Base-by-base conservation (phyloP, 176 grass and related monocot species). In the Triticum timopheevii region DNA sequence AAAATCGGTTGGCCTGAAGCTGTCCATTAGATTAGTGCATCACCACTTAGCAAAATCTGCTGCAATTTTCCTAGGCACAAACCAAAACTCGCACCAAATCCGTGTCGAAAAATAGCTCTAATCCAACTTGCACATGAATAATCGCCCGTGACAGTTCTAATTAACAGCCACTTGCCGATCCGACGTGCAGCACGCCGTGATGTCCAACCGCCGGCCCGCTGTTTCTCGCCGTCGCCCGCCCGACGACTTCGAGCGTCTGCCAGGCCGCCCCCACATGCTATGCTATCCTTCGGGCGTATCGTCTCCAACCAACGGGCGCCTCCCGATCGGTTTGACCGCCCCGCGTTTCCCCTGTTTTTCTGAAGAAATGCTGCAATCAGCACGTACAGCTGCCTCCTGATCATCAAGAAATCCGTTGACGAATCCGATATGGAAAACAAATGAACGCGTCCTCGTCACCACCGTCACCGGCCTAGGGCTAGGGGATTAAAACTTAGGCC, bases 251-350 rank as follows among this genome's bases (percentile, higher is more conserved):
- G 20, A 61, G 80, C 76, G 10, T 44, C 79, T 25, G 59, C 61
- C 6, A 61, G 73, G 16, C 8, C 11, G 24, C 2, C 15, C 71
- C 39, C 81, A 68, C 50, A 40, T 63, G 50, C 35, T 77, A 84
- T 77, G 50, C 35, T 77, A 84, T 77, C 39, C 77, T 73, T 76
- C 80, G 52, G 76, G 82, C 87, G 19, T 74, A 16, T 82, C 80
- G 58, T 71, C 73, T 17, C 49, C 15, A 52, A 52, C 49, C 11
- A 87, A 68, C 85, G 25, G 59, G 58, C 80, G 80, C 58, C n/a
- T 4, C 79, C n/a, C 42, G 45, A 19, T 61, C 35, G 61, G 34
- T 87, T 84, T 91, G 85, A 87, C 89, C 67, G 59, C 42, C 71
- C 36, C 23, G 31, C 44, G 31, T 61, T 22, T 88, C 68, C 50